Conservation (phyloP, 345 rosid genomes). For the Eucalyptus sp. region DNA sequence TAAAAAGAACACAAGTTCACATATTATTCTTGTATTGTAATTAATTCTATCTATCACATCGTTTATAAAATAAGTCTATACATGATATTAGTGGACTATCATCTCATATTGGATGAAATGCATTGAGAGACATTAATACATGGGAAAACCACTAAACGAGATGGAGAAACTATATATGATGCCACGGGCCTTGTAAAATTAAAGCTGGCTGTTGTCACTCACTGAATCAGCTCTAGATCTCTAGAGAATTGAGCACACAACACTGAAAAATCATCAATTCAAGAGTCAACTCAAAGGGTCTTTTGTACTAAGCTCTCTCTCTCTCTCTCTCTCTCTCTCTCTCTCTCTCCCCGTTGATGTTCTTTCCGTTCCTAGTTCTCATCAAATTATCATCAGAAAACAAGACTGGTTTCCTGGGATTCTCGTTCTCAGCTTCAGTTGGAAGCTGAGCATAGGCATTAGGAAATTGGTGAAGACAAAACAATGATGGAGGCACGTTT, state of each 20-base stretch:
- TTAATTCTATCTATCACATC: not conserved
- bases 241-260: not conserved
- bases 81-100: not conserved
- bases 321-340: not conserved
- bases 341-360: not conserved
- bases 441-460: not conserved
- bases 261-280: not conserved
- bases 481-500: not conserved
- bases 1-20: not conserved
- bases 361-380: not conserved
- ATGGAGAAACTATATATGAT: not conserved
- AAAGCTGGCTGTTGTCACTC: not conserved
- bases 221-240: not conserved
- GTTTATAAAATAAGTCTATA: not conserved
- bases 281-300: not conserved
- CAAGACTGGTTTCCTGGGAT: not conserved
- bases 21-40: not conserved
- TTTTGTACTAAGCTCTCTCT: not conserved
- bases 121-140: not conserved
- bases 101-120: not conserved
- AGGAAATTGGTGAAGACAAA: constrained; percentile 11
- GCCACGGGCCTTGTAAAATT: not conserved
- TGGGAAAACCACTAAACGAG: not conserved
- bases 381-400: not conserved
- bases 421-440: not conserved